Evolutionary conservation across 208 protist genomes (phyloP).

Genomic region (Trypanosoma brucei): DNA sequence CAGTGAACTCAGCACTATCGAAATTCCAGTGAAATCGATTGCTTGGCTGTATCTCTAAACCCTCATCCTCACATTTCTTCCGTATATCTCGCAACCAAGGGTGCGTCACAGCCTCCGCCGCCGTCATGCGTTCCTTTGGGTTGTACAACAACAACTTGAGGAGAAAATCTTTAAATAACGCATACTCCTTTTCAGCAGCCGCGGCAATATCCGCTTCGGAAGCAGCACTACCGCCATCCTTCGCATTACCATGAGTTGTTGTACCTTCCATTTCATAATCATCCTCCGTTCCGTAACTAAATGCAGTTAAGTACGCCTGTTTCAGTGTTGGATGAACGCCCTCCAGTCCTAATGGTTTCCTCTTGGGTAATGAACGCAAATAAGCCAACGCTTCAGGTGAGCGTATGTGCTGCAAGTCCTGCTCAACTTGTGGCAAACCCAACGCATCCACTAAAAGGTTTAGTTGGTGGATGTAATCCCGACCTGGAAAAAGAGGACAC

Average conservation of each 20-base stretch:
- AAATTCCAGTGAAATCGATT: slow-evolving; percentile 38
- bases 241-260: too few species aligned
- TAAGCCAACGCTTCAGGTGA: slow-evolving; percentile 67
- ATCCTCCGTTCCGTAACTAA: slow-evolving; percentile 45
- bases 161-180: slow-evolving; percentile 84
- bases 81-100: slow-evolving; percentile 64
- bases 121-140: slow-evolving; percentile 88
- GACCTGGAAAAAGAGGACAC: slow-evolving; percentile 76
- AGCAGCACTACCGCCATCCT: background rate
- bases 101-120: slow-evolving; percentile 89
- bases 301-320: slow-evolving; percentile 34
- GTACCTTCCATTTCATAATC: slow-evolving; percentile 21
- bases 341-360: slow-evolving; percentile 45
- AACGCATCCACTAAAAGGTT: slow-evolving; percentile 72
- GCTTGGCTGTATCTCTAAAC: slow-evolving; percentile 42
- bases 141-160: slow-evolving; percentile 90
- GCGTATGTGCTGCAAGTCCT: slow-evolving; percentile 68
- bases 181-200: slow-evolving; percentile 37
- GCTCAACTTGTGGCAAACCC: slow-evolving; percentile 57
- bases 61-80: slow-evolving; percentile 16
- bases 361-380: slow-evolving; percentile 46
- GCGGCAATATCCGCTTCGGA: background rate
- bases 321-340: slow-evolving; percentile 45
- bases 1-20: slow-evolving; percentile 37
- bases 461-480: slow-evolving; percentile 87